Percentiles rank a stretch among this genome's conserved stretches.
Evolutionary conservation across 257 asterid genomes (phyloP).

Genomic region (Marsdenia floribunda): DNA sequence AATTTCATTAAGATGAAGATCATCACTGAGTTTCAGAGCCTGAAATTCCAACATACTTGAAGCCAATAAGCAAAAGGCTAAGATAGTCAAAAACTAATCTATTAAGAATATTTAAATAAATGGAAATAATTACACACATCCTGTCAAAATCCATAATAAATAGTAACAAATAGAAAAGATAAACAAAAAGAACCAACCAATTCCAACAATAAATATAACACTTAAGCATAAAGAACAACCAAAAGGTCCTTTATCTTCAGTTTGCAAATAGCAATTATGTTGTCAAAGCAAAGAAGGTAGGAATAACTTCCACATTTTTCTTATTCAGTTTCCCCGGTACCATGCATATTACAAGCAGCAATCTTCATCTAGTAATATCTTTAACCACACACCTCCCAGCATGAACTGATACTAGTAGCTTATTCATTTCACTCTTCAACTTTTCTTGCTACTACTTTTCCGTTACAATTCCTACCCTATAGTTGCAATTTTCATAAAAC

Average conservation of each 20-base stretch:
- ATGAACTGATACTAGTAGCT: neutral
- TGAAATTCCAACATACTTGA: conserved; percentile 26
- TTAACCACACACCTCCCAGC: neutral
- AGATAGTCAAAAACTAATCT: conserved; percentile 9
- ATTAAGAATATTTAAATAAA: neutral
- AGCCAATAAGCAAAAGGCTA: conserved; percentile 18
- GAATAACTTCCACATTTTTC: neutral
- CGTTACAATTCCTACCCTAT: neutral
- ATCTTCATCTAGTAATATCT: neutral
- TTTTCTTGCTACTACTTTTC: neutral
- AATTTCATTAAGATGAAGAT: conserved; percentile 91
- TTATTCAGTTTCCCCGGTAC: neutral
- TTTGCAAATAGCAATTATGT: neutral
- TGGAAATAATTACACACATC: neutral
- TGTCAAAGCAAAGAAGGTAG: neutral
- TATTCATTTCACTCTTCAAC: neutral
- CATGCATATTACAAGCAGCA: neutral
- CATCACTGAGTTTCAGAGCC: conserved; percentile 92
- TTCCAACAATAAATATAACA: neutral
- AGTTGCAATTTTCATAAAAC: neutral
- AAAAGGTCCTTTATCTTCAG: neutral
- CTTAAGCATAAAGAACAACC: neutral
- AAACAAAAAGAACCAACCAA: neutral
- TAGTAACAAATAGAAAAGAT: neutral
- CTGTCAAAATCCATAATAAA: neutral